A percentile compares a stretch with the other conserved stretches of the same genome.
These are phyloP conservation scores for Galium porrigens DNA, from an alignment of 305 asterid species.

Conservation along the genomic window DNA sequence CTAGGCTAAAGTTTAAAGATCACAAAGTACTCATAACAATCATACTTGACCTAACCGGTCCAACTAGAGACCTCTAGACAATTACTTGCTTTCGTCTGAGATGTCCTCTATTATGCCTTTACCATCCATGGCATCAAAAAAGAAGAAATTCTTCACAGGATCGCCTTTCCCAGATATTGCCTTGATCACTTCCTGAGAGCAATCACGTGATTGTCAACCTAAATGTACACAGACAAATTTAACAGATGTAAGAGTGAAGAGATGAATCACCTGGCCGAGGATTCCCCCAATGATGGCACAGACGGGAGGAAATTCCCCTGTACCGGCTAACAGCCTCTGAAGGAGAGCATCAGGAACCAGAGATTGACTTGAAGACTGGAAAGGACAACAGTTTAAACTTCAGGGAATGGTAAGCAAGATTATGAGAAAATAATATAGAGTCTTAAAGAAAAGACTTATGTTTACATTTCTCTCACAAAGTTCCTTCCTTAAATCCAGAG, in stretches of 20 bases:
- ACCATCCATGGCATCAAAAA: constrained; percentile 69
- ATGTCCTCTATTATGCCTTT: constrained; percentile 78
- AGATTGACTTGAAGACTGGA: constrained; percentile 54
- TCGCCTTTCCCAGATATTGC: constrained; percentile 94
- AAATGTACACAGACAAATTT: neutral
- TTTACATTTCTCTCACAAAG: constrained; percentile 58
- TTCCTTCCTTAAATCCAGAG: constrained; percentile 55
- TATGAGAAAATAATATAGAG: neutral
- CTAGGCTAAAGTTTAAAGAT: neutral
- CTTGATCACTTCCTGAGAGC: constrained; percentile 72
- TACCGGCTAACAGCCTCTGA: constrained; percentile 51
- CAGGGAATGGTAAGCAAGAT: neutral
- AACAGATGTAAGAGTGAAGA: neutral
- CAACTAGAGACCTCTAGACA: neutral
- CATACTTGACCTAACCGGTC: neutral
- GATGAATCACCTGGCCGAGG: constrained; percentile 67
- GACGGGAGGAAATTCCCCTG: constrained; percentile 76
- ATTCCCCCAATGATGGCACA: constrained; percentile 83
- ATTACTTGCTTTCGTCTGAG: constrained; percentile 18
- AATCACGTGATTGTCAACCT: constrained; percentile 8
- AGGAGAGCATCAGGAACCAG: constrained; percentile 67
- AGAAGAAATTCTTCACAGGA: constrained; percentile 81
- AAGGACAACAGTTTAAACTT: neutral
- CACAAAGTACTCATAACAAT: neutral
- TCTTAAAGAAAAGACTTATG: constrained; percentile 3